Conservation (phyloP, 2,329 filamentous ascomycete genomes). For the Calonectria leucothoes region DNA sequence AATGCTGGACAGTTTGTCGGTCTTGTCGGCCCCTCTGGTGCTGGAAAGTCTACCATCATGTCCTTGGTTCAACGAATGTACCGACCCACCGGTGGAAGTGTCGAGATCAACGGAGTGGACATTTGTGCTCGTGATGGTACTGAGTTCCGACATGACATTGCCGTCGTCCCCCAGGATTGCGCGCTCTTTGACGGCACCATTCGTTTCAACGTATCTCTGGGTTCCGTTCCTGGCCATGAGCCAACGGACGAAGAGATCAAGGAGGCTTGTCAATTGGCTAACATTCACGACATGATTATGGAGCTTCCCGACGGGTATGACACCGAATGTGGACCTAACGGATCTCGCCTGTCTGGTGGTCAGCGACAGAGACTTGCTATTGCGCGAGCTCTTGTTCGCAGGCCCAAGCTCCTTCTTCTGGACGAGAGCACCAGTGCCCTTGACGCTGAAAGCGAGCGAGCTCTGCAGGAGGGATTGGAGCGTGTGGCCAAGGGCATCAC, state of each 20-base stretch:
- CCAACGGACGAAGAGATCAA: constrained; percentile 71
- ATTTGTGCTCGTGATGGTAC: constrained; percentile 55
- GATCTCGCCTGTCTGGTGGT: constrained; percentile 80
- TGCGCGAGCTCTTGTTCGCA: constrained; percentile 78
- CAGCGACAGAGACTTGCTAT: constrained; percentile 85
- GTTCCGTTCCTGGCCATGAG: constrained; percentile 64
- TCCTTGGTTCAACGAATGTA: constrained; percentile 65
- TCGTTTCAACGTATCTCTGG: constrained; percentile 67
- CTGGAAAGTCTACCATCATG: constrained; percentile 76
- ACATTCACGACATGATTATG: constrained; percentile 76
- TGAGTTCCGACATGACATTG: constrained; percentile 63
- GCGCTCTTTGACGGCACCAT: constrained; percentile 69
- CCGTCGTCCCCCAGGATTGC: constrained; percentile 68
- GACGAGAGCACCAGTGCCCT: constrained; percentile 87
- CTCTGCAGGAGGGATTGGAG: constrained; percentile 76
- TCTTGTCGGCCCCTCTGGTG: constrained; percentile 73
- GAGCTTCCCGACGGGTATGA: constrained; percentile 73
- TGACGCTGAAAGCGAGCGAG: constrained; percentile 75
- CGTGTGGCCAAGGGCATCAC: constrained; percentile 64
- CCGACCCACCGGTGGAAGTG: constrained; percentile 52
- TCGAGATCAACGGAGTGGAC: constrained; percentile 60
- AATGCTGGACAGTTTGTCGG: constrained; percentile 71
- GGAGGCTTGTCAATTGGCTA: constrained; percentile 74
- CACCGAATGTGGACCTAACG: constrained; percentile 77
- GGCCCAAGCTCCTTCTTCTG: constrained; percentile 78